phyloP scores from a whole-genome alignment of 1,139 yeast genomes.

The Magnusiomyces tetraspermus region DNA sequence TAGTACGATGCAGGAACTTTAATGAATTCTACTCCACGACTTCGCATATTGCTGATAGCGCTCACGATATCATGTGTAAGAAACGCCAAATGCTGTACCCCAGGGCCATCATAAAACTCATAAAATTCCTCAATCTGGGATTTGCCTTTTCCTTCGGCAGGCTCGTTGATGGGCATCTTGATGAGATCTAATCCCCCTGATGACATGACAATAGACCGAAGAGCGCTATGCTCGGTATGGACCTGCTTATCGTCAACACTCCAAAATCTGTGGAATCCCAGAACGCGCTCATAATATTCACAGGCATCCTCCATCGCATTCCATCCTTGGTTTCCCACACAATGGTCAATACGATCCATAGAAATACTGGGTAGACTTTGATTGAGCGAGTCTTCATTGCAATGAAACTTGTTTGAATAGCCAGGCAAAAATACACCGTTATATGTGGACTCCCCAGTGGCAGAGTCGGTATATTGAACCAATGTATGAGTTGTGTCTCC shows the following conservation, averaged over 20 bases:
- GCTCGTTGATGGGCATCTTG: slow-evolving; percentile 80
- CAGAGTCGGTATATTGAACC: slow-evolving; percentile 37
- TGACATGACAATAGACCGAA: slow-evolving; percentile 69
- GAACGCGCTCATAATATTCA: slow-evolving; percentile 46
- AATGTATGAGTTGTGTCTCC: slow-evolving; percentile 64
- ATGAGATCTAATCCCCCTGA: slow-evolving; percentile 48
- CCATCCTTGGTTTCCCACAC: slow-evolving; percentile 74
- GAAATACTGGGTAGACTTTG: neutral
- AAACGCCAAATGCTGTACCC: slow-evolving; percentile 74
- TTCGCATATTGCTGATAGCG: slow-evolving; percentile 45
- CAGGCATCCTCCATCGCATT: slow-evolving; percentile 52
- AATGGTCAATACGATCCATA: slow-evolving; percentile 48
- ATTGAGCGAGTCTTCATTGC: slow-evolving; percentile 16
- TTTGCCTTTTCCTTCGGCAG: slow-evolving; percentile 54
- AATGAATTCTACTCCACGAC: slow-evolving; percentile 65
- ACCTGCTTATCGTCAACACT: slow-evolving; percentile 71
- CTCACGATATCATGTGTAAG: slow-evolving; percentile 49
- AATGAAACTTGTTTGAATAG: slow-evolving; percentile 26
- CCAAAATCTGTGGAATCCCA: slow-evolving; percentile 76
- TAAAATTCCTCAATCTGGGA: slow-evolving; percentile 79
- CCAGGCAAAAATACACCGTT: slow-evolving; percentile 45
- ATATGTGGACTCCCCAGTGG: slow-evolving; percentile 26
- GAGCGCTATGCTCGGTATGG: slow-evolving; percentile 58
- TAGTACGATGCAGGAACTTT: slow-evolving; percentile 50
- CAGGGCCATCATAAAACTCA: slow-evolving; percentile 68